These are phyloP conservation scores for Dactylellina parvicollis DNA, from an alignment of 2,329 filamentous ascomycete genomes.

Conservation along the genomic window DNA sequence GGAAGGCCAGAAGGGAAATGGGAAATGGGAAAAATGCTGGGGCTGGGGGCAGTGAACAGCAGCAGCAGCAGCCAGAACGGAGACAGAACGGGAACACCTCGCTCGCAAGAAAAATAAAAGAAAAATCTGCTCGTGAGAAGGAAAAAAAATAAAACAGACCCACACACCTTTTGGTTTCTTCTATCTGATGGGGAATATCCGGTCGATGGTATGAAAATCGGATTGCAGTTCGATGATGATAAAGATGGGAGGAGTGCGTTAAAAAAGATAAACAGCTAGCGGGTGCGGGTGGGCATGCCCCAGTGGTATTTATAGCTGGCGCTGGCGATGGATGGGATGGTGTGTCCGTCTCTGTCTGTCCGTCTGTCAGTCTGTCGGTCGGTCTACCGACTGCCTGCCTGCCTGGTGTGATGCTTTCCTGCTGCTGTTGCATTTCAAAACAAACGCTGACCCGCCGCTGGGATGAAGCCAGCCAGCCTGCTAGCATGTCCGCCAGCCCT, in stretches of 20 bases:
- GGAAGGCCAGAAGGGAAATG: not conserved
- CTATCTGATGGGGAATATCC: not conserved
- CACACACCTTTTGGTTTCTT: constrained; percentile 3
- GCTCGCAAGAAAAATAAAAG: too few species aligned
- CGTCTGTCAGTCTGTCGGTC: not conserved
- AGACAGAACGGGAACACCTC: not conserved
- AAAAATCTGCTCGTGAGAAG: not conserved
- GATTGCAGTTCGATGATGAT: constrained; percentile 1
- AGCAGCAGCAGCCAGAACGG: not conserved
- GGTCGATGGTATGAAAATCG: not conserved
- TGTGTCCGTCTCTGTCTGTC: too few species aligned
- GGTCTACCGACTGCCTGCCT: not conserved
- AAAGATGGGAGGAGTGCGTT: not conserved
- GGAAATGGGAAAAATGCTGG: constrained; percentile 19
- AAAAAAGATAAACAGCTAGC: constrained; percentile 27
- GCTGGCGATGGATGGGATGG: not conserved
- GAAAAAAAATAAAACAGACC: constrained; percentile 3
- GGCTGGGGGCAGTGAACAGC: constrained; percentile 17
- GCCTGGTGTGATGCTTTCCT: not conserved
- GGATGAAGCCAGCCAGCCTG: constrained; percentile 30
- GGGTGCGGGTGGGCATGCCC: constrained; percentile 42
- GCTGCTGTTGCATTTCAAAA: constrained; percentile 33
- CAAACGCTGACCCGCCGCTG: constrained; percentile 35
- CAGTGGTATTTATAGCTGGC: constrained; percentile 46
- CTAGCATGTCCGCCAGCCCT: not conserved